Evolutionary conservation across 768 basidiomycete species (phyloP).

Genomic region (Leccinum aurantiacum): DNA sequence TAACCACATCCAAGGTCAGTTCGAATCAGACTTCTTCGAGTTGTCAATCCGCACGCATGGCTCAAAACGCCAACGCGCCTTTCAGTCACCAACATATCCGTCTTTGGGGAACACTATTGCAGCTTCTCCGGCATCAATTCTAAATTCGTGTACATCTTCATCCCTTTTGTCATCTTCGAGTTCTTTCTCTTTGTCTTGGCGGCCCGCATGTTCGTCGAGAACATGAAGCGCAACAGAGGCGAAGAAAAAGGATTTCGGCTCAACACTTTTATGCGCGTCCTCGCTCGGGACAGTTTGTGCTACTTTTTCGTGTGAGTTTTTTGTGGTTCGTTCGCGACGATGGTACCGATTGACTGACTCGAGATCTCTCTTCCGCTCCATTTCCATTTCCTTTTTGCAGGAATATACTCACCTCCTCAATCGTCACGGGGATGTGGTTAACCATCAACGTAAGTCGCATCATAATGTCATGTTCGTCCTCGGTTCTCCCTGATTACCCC

Average conservation of each 20-base stretch:
- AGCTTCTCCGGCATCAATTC: slow-evolving; percentile 23
- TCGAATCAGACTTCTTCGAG: background rate
- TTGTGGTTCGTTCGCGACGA: background rate
- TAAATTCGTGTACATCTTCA: slow-evolving; percentile 29
- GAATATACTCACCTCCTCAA: slow-evolving; percentile 24
- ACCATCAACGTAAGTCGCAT: slow-evolving; percentile 21
- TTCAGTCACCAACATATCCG: slow-evolving; percentile 10
- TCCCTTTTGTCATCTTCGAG: slow-evolving; percentile 33
- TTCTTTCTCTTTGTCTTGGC: slow-evolving; percentile 25
- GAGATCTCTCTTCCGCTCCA: background rate
- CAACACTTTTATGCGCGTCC: slow-evolving; percentile 24
- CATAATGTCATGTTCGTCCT: too few species aligned
- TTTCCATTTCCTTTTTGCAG: slow-evolving; percentile 9
- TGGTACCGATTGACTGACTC: background rate
- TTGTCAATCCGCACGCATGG: background rate
- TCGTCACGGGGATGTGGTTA: slow-evolving; percentile 31
- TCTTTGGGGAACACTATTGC: slow-evolving; percentile 18
- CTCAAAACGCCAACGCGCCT: background rate
- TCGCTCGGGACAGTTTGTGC: slow-evolving; percentile 31
- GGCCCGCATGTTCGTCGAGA: slow-evolving; percentile 16
- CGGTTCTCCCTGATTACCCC: background rate
- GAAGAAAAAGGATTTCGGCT: slow-evolving; percentile 6
- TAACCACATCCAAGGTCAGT: too few species aligned
- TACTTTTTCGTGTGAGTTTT: slow-evolving; percentile 33
- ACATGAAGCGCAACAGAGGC: slow-evolving; percentile 4